phyloP scores from a whole-genome alignment of 225 moss, liverwort and hornwort genomes.

The Straminergon stramineum region DNA sequence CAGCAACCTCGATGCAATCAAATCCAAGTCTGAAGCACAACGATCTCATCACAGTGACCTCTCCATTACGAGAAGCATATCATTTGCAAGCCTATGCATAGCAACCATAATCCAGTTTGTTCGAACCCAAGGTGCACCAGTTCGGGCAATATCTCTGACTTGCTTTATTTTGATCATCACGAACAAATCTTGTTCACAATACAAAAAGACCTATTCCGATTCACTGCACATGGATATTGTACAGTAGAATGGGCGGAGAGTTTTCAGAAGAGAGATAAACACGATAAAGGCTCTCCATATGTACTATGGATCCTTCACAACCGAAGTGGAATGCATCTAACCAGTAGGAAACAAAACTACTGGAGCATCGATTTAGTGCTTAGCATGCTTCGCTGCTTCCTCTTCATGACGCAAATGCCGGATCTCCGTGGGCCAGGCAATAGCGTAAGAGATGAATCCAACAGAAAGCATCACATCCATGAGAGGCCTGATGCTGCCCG shows the following conservation, averaged over 20 bases:
- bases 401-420: conserved; percentile 90
- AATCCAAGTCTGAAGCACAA: neutral
- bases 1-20: neutral
- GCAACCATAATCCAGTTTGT: neutral
- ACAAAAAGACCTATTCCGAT: neutral
- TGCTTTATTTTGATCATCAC: conserved; percentile 16
- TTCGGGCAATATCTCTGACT: neutral
- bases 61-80: neutral
- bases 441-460: conserved; percentile 46
- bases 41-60: neutral
- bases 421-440: conserved; percentile 81
- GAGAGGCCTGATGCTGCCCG: conserved; percentile 72
- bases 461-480: conserved; percentile 55
- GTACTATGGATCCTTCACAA: neutral
- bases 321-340: neutral
- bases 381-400: conserved; percentile 66
- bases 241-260: neutral
- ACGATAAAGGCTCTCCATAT: neutral
- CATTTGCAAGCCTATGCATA: neutral
- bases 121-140: neutral
- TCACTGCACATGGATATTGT: neutral
- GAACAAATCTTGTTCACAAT: conserved; percentile 11
- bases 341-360: neutral
- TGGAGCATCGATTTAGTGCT: conserved; percentile 8
- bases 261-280: neutral